These are phyloP conservation scores for Talaromyces funiculosus DNA, from an alignment of 2,329 filamentous ascomycete genomes.

Conservation along the genomic window DNA sequence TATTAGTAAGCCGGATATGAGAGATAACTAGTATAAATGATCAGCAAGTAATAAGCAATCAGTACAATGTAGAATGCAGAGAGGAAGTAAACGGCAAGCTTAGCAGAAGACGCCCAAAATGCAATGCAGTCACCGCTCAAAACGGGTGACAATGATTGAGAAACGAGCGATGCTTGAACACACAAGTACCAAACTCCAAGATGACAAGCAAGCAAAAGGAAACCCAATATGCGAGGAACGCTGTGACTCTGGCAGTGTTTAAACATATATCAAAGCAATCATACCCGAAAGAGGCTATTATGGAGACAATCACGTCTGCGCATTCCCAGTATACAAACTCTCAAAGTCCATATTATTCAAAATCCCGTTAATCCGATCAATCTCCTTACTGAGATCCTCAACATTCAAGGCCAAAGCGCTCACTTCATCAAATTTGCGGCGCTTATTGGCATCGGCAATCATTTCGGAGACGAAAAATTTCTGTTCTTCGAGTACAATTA, in stretches of 20 bases:
- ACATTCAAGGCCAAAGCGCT: slow-evolving; percentile 71
- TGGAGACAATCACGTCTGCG: background rate
- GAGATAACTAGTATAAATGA: background rate
- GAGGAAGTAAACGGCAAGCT: background rate
- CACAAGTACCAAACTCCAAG: background rate
- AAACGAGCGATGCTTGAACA: background rate
- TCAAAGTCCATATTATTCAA: slow-evolving; percentile 63
- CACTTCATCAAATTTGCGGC: slow-evolving; percentile 80
- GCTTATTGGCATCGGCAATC: slow-evolving; percentile 69
- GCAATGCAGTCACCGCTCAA: background rate
- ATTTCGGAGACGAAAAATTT: slow-evolving; percentile 83
- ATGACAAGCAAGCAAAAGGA: background rate
- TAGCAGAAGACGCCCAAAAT: background rate
- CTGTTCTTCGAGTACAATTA: slow-evolving; percentile 86
- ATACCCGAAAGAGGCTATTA: background rate
- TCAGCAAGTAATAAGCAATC: background rate
- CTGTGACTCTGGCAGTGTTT: background rate
- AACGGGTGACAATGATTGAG: background rate
- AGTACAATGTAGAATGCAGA: background rate
- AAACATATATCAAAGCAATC: background rate
- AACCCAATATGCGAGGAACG: background rate
- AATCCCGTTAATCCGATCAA: slow-evolving; percentile 60
- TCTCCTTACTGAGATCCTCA: slow-evolving; percentile 76
- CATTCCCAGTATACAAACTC: slow-evolving; percentile 39
- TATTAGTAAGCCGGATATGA: background rate